phyloP scores from a whole-genome alignment of 2,329 filamentous ascomycete genomes.

The Penicillium vulpinum region DNA sequence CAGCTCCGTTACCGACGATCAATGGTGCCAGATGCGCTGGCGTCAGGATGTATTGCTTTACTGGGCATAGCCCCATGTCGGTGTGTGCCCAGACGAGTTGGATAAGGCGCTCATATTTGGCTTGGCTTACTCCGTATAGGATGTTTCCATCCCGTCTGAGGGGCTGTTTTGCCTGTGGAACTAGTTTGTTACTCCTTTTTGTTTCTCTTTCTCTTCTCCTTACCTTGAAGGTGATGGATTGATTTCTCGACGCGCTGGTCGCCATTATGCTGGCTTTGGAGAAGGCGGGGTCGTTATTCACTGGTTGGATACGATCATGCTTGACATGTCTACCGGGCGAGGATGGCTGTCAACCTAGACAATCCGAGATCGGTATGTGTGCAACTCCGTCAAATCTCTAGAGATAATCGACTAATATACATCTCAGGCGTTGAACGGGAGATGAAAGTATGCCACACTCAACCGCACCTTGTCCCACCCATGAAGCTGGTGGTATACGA shows the following conservation, averaged over 20 bases:
- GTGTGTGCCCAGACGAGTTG: conserved; percentile 12
- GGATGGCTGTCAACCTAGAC: conserved; percentile 26
- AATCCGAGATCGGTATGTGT: conserved; percentile 9
- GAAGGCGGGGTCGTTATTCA: conserved; percentile 42
- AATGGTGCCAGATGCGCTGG: conserved; percentile 8
- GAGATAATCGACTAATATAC: conserved; percentile 15
- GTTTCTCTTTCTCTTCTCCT: conserved; percentile 7
- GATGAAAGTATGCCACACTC: conserved; percentile 47
- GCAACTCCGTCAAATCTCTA: neutral
- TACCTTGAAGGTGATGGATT: conserved; percentile 32
- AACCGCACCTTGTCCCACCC: conserved; percentile 49
- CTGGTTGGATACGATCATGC: conserved; percentile 43
- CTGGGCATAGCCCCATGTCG: conserved; percentile 14
- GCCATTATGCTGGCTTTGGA: conserved; percentile 39
- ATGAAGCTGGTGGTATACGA: conserved; percentile 48
- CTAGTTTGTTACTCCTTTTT: conserved; percentile 7
- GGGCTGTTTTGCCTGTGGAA: conserved; percentile 6
- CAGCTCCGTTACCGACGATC: conserved; percentile 16
- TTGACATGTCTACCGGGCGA: conserved; percentile 34
- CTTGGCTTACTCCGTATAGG: conserved; percentile 6
- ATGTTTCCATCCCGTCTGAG: conserved; percentile 13
- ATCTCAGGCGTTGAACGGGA: conserved; percentile 43
- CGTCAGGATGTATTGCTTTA: conserved; percentile 16
- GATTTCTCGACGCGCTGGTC: conserved; percentile 32
- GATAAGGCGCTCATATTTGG: conserved; percentile 9